Evolutionary conservation across 257 asterid species (phyloP).

Genomic region (Solanum sitiens): DNA sequence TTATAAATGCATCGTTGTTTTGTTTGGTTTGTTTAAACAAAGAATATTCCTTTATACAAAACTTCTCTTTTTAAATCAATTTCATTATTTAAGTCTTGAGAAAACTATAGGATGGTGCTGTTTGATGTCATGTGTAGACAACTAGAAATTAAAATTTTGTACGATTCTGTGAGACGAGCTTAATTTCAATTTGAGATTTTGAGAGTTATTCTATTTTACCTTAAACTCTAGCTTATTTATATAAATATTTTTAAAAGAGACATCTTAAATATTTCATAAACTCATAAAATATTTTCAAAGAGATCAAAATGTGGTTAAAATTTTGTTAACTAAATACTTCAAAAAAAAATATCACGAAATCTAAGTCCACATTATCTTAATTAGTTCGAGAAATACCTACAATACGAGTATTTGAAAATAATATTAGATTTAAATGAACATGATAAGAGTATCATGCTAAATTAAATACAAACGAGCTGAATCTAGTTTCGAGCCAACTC

Average conservation of each 20-base stretch:
- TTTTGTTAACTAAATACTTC: no score
- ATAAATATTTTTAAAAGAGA: no score
- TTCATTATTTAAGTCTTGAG: not conserved
- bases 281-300: not conserved
- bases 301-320: not conserved
- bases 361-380: no score
- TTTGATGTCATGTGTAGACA: not conserved
- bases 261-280: no score
- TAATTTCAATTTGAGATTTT: not conserved
- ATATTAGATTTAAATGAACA: no score
- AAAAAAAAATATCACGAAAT: no score
- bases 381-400: not conserved
- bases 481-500: not conserved
- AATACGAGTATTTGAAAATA: no score
- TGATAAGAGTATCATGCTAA: not conserved
- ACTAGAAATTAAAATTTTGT: not conserved
- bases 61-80: not conserved
- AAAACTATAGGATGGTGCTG: not conserved
- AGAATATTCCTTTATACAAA: not conserved
- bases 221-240: not conserved
- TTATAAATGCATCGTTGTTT: not conserved
- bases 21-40: not conserved
- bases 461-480: not conserved
- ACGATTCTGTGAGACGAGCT: rapidly evolving
- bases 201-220: rapidly evolving